Evolutionary conservation across 2,329 filamentous ascomycete species (phyloP), one percentile per base, ranked within the genome.

Genomic region (Herpotrichia juniperi): DNA sequence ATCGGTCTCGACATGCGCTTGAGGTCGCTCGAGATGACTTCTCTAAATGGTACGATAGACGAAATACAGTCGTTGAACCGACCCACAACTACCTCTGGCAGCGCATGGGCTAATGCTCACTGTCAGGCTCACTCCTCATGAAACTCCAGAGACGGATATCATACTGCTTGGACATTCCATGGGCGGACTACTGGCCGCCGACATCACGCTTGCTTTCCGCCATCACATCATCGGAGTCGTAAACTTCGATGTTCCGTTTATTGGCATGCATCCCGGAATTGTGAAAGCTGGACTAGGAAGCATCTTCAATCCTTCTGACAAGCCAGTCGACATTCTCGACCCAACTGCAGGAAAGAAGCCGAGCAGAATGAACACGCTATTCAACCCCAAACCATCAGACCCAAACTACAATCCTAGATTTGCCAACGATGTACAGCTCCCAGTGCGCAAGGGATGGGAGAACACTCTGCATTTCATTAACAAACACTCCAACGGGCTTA

Each of bases 211-310:
- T 39, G 81, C 89, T 70, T 85, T 89, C 59, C 86, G 85, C 57
- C 90, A 96, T 75, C 83, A 86, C 9, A 89, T 96, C 34, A 74
- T 96, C 25, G 93, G 93, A 0, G 87, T 87, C 4, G 79, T 97
- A 50, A 90, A 89, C 50, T 87, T 96, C 43, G 93, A 97, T 72
- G 89, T 90, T 0, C 93, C 93, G 0, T 91, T 96, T 52, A 79
- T 96, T 5, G 93, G 93, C 3, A 88, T 97, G 68, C 91, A 97
- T 72, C 92, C 91, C 1, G 90, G 93, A 5, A 89, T 97, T 35
- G 84, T 96, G 35, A 83, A 87, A n/a, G 89, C 89, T 31, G 91
- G 92, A 1, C 83, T 96, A 48, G 83, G 87, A 2, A 93, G 90
- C 66, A 80, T 96, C 10, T 94, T 96, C 72, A 78, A 76, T 30